Base-by-base conservation (phyloP, 2,329 filamentous ascomycete species). In the Plectosphaerella cucumerina region DNA sequence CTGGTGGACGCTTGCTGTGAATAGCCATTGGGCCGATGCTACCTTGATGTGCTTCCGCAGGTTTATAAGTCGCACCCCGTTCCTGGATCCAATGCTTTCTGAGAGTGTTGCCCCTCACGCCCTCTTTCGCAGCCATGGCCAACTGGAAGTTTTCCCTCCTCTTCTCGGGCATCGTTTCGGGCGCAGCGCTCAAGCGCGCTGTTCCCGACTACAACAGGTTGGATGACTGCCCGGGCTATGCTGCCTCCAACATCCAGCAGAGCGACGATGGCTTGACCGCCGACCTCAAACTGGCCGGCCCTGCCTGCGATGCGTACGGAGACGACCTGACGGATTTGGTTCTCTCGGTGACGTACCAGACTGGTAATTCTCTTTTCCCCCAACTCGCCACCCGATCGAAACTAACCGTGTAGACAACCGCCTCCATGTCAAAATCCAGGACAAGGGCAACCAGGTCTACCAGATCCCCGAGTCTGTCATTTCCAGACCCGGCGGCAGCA, bases 401-500 rank as follows among this genome's bases (percentile, higher is more conserved):
- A 39, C 41, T 47, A 23, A 47, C 39, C 10, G n/a, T 6, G 14
- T 22, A 86, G 84, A 82, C 43, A 73, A 78, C 20, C 84, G 87
- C n/a, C 76, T 91, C 4, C 87, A 90, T 62, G 83, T 91, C 61
- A 80, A 87, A 60, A 89, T 91, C 50, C 82, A 85, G 56, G 89
- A 93, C 65, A 75, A 78, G 6, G 79, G 72, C n/a, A 77, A 86
- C 55, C 76, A 82, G 23, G 85, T 87, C 44, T 93, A 88, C 60
- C 87, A 92, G 63, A 80, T 92, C 2, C 87, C 87, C 14, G 81
- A 85, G 34, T 78, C 78, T 3, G 81, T 89, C 23, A 70, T 91
- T 22, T 76, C 84, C 2, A 80, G 86, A 1, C 85, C 86, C 1
- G 58, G 61, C 23, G 55, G 59, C 12, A 71, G 70, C 2, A 60